Base-by-base conservation (phyloP, 2,329 filamentous ascomycete species). In the Fonsecaea multimorphosa region DNA sequence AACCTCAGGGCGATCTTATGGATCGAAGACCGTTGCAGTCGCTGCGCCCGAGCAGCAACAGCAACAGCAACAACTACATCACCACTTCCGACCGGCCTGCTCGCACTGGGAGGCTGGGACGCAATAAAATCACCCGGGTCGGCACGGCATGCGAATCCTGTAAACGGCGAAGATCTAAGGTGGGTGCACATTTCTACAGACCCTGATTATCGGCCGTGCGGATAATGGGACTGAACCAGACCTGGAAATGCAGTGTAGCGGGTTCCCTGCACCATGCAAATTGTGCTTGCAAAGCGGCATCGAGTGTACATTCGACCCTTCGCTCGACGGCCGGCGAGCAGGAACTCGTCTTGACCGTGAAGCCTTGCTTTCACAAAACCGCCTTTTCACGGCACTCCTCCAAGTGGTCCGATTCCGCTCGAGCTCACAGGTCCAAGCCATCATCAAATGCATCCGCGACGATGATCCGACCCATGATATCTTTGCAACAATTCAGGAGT, bases 131-230 rank as follows among this genome's bases (percentile, higher is more conserved):
- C 44, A 49, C 44, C 19, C 44, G 44, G 1, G 44, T 49, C 19
- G 19, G 44, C 19, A 49, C 44, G 4, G 29, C 29, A 12, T 55
- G 19, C 63, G 61, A 24, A 63, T 73, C 44, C 63, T 38, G n/a
- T 64, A 61, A 11, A 73, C 70, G 60, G 72, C 73, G 65, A 64
- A 73, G 66, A 55, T 58, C 49, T 60, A 63, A 65, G 69, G 62
- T 67, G 68, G 65, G n/a, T 44, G 29, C 32, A 7, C 19, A 34
- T 11, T 38, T 32, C 32, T n/a, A n/a, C n/a, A n/a, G 7, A 9
- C 16, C 12, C 51, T 54, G 24, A 11, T 40, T n/a, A 16, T 32
- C 24, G n/a, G 14, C 8, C 24, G 16, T 36, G 16, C 53, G 24
- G 53, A n/a, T 31, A 16, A 12, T 22, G 31, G 19, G 34, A 22